Evolutionary conservation across 352 stramenopile genomes (phyloP).

Genomic region (Globisporangium lucens): DNA sequence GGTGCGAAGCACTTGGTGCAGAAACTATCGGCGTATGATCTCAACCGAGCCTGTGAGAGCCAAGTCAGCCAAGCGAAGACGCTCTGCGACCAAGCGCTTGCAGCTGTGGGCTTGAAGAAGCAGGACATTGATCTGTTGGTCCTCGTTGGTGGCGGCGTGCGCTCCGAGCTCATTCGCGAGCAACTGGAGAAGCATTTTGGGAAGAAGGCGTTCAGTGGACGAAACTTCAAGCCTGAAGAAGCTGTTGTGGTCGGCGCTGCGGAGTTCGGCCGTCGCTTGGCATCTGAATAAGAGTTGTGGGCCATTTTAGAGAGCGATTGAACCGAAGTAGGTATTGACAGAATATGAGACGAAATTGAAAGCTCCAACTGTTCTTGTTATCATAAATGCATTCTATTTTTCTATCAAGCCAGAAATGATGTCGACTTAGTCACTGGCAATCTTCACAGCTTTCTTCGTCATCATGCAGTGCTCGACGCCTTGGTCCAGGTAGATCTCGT

Average conservation of each 20-base stretch:
- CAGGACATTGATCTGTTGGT: slow-evolving; percentile 45
- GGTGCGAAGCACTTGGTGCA: slow-evolving; percentile 74
- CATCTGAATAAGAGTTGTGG: slow-evolving; percentile 14
- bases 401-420: background rate
- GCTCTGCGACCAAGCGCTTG: slow-evolving; percentile 38
- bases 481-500: slow-evolving; percentile 57
- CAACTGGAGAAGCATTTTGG: slow-evolving; percentile 56
- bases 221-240: slow-evolving; percentile 55
- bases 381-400: background rate
- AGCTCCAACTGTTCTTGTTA: background rate
- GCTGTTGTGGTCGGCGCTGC: slow-evolving; percentile 56
- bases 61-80: slow-evolving; percentile 28
- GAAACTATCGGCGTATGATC: slow-evolving; percentile 51
- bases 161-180: slow-evolving; percentile 46
- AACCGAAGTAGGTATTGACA: background rate
- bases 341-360: background rate
- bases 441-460: slow-evolving; percentile 1
- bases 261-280: slow-evolving; percentile 48
- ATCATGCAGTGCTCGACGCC: slow-evolving; percentile 48
- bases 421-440: background rate
- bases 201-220: slow-evolving; percentile 38
- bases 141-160: slow-evolving; percentile 53
- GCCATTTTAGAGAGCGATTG: background rate
- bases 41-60: slow-evolving; percentile 41
- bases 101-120: slow-evolving; percentile 31